phyloP scores from a whole-genome alignment of 306 rosid species.

The Datisca glomerata region DNA sequence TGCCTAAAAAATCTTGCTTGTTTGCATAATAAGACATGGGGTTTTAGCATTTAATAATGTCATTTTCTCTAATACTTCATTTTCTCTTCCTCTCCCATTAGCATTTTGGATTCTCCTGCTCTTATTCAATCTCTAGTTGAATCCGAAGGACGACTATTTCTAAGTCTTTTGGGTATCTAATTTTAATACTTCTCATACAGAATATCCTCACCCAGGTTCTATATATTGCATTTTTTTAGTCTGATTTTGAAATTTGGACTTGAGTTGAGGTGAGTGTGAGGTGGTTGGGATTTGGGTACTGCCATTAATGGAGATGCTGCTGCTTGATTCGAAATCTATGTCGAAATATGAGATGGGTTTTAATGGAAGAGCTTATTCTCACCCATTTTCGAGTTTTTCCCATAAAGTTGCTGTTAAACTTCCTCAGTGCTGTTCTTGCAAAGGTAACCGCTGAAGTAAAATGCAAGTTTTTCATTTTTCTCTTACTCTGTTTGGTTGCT shows the following conservation, averaged over 20 bases:
- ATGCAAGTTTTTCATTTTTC: not conserved
- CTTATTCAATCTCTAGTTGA: constrained; percentile 7
- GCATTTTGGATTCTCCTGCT: not conserved
- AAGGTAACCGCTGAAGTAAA: constrained; percentile 25
- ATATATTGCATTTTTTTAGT: constrained; percentile 7
- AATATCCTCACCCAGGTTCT: constrained; percentile 1
- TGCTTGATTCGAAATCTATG: constrained; percentile 29
- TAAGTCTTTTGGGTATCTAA: constrained; percentile 13
- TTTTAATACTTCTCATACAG: not conserved
- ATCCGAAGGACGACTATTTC: constrained; percentile 33
- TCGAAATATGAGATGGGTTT: constrained; percentile 31
- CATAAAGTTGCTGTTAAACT: constrained; percentile 22
- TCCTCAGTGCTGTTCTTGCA: constrained; percentile 28
- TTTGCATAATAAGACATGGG: not conserved
- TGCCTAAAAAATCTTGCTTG: not conserved
- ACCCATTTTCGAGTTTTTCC: constrained; percentile 21
- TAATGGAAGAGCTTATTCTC: constrained; percentile 20
- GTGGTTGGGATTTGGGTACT: constrained; percentile 16
- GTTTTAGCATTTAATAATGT: not conserved
- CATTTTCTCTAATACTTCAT: not conserved
- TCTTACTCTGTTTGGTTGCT: too few species aligned
- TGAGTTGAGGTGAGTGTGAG: too few species aligned
- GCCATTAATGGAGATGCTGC: constrained; percentile 44
- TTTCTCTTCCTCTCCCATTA: not conserved
- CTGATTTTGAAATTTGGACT: too few species aligned